phyloP scores from a whole-genome alignment of 805 yeast species.

The Debaryomyces tyrocola region DNA sequence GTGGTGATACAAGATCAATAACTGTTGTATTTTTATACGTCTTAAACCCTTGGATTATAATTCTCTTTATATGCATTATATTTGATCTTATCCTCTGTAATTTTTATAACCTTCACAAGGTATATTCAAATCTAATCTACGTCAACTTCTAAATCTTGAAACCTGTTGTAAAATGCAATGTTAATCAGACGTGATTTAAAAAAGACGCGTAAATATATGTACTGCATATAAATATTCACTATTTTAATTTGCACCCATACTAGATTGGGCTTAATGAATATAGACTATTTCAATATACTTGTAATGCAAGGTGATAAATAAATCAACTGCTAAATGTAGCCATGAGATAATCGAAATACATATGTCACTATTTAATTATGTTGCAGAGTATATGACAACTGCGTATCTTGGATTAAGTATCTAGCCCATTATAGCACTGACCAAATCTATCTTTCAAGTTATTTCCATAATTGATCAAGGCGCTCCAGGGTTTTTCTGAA shows the following conservation, averaged over 20 bases:
- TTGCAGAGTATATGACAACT: no score
- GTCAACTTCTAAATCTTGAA: not conserved
- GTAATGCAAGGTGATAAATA: no score
- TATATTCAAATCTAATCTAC: not conserved
- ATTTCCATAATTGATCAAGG: constrained; percentile 18
- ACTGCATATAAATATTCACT: no score
- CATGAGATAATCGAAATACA: no score
- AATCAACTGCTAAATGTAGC: no score
- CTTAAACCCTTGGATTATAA: constrained; percentile 88
- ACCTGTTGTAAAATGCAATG: not conserved
- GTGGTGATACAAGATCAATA: constrained; percentile 74
- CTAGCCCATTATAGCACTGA: constrained; percentile 12
- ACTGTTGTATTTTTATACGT: constrained; percentile 84
- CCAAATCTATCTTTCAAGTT: constrained; percentile 24
- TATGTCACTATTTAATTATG: no score
- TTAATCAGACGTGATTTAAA: not conserved
- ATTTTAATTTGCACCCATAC: no score
- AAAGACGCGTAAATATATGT: not conserved
- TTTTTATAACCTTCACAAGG: not conserved
- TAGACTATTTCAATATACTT: no score
- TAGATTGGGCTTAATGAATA: no score
- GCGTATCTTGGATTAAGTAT: not conserved
- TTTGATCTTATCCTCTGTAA: not conserved
- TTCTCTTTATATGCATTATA: constrained; percentile 45
- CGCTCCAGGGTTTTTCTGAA: constrained; percentile 53